Conservation (phyloP, 2,329 filamentous ascomycete species). For the Penicillium sp. region DNA sequence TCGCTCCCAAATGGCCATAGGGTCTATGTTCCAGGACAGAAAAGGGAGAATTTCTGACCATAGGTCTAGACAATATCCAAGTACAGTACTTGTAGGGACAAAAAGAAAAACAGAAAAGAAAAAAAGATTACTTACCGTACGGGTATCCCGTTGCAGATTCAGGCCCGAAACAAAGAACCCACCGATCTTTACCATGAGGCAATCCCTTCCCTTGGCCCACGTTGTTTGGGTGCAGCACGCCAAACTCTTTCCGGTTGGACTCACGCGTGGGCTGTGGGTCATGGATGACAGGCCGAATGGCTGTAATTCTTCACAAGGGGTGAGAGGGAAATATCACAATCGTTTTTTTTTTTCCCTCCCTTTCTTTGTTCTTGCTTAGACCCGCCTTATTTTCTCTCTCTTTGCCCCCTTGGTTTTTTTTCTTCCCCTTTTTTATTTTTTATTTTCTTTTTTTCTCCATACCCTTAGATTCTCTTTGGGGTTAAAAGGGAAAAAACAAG, state of each 20-base stretch:
- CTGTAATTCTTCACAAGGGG: constrained; percentile 29
- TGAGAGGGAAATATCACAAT: constrained; percentile 3
- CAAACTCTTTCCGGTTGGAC: constrained; percentile 31
- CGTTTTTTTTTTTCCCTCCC: not conserved
- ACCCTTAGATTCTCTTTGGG: constrained; percentile 10
- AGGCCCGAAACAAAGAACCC: constrained; percentile 19
- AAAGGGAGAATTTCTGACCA: not conserved
- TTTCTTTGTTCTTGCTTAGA: constrained; percentile 2
- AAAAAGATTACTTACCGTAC: not conserved
- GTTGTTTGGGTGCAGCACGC: constrained; percentile 39
- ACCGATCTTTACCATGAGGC: constrained; percentile 27
- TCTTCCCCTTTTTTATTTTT: constrained; percentile 3
- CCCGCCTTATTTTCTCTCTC: constrained; percentile 2
- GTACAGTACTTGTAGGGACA: not conserved
- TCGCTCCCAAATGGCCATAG: not conserved
- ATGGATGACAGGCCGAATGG: constrained; percentile 36
- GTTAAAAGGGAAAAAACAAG: constrained; percentile 1
- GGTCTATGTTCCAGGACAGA: not conserved
- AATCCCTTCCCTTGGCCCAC: constrained; percentile 36
- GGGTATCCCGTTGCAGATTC: not conserved
- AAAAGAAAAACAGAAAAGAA: not conserved
- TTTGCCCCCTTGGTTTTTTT: constrained; percentile 7
- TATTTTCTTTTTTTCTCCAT: constrained; percentile 4
- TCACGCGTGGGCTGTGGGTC: constrained; percentile 40
- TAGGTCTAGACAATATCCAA: not conserved